Percentiles rank a stretch among this genome's conserved stretches.
These are phyloP conservation scores for Globisporangium sylvaticum DNA, from an alignment of 352 stramenopile species.

Conservation along the genomic window DNA sequence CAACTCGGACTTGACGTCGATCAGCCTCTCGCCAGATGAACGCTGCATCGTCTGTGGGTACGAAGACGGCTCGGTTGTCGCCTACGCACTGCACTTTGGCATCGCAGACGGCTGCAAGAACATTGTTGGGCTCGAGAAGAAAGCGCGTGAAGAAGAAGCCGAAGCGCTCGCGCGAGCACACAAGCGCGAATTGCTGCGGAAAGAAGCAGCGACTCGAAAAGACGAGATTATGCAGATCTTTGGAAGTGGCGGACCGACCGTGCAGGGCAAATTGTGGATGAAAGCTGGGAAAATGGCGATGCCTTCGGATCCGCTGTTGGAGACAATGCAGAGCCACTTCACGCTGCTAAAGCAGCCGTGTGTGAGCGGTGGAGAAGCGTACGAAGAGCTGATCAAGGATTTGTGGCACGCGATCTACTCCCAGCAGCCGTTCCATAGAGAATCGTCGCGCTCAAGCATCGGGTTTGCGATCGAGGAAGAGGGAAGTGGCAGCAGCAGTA, in stretches of 20 bases:
- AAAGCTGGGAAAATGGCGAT: conserved; percentile 49
- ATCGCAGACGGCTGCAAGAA: conserved; percentile 75
- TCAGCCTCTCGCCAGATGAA: conserved; percentile 78
- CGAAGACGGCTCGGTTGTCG: conserved; percentile 70
- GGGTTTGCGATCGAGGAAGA: conserved; percentile 18
- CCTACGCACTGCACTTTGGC: conserved; percentile 80
- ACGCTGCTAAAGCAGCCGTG: conserved; percentile 67
- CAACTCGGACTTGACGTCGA: conserved; percentile 49
- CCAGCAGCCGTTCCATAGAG: conserved; percentile 32
- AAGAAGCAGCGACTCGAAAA: conserved; percentile 37
- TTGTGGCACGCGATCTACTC: conserved; percentile 73
- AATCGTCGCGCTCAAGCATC: conserved; percentile 17
- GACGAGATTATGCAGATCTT: conserved; percentile 53
- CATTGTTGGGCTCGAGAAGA: conserved; percentile 60
- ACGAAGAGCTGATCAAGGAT: conserved; percentile 54
- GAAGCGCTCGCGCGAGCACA: conserved; percentile 71
- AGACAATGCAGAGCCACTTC: conserved; percentile 67
- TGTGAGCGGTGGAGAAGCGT: conserved; percentile 51
- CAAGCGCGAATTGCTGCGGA: conserved; percentile 61
- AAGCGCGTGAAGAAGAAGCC: conserved; percentile 72
- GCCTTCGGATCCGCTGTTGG: conserved; percentile 47
- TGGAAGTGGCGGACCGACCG: conserved; percentile 25
- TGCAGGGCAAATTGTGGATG: conserved; percentile 43
- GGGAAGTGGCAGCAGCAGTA: not conserved
- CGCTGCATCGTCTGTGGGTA: conserved; percentile 81